phyloP scores from a whole-genome alignment of 2,329 filamentous ascomycete species.

The Calonectria montana region DNA sequence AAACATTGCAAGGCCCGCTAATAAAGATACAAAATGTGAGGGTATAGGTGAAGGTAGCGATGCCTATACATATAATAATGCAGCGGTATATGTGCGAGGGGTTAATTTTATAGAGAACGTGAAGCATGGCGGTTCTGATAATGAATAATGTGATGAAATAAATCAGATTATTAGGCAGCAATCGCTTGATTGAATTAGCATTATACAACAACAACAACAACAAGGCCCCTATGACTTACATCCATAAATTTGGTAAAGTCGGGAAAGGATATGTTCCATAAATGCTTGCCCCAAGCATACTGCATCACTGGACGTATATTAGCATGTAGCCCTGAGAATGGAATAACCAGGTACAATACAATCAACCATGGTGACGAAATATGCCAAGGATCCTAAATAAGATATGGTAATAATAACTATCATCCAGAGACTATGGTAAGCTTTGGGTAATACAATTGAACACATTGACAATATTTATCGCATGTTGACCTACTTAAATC shows the following conservation, averaged over 20 bases:
- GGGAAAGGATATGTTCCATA: neutral
- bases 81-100: neutral
- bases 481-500: neutral
- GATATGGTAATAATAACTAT: neutral
- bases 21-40: neutral
- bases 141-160: neutral
- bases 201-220: rapidly evolving
- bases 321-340: neutral
- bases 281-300: neutral
- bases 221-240: neutral
- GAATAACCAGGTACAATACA: neutral
- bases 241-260: neutral
- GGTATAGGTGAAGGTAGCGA: neutral
- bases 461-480: too few species aligned
- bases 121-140: neutral
- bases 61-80: neutral
- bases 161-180: neutral
- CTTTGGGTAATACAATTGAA: too few species aligned
- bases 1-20: neutral
- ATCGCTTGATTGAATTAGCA: neutral
- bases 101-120: neutral
- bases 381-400: neutral
- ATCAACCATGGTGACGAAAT: neutral
- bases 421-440: too few species aligned
- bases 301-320: neutral